These are phyloP conservation scores for Medicago arabica DNA, from an alignment of 306 rosid genomes.

Conservation along the genomic window DNA sequence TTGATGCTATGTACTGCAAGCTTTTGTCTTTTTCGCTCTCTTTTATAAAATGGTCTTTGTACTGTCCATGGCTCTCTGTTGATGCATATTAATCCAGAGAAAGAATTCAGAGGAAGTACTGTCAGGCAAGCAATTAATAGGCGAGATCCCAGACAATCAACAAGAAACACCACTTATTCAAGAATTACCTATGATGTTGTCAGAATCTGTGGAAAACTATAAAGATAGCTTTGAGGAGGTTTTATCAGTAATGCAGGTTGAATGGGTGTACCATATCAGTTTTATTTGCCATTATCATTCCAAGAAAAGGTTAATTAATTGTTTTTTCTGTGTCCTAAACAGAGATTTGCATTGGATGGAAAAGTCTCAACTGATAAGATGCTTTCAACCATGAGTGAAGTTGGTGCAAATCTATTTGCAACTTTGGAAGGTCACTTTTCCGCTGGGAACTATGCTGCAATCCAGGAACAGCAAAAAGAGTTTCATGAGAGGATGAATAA, in stretches of 20 bases:
- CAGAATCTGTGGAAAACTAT: constrained; percentile 61
- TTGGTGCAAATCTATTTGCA: constrained; percentile 63
- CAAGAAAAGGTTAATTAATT: constrained; percentile 20
- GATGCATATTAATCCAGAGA: constrained; percentile 55
- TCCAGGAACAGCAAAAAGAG: constrained; percentile 57
- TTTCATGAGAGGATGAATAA: constrained; percentile 62
- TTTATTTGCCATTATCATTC: constrained; percentile 35
- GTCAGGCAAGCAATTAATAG: constrained; percentile 51
- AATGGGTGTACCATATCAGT: constrained; percentile 28
- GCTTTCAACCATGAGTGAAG: constrained; percentile 70
- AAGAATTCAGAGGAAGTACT: constrained; percentile 62
- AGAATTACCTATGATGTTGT: constrained; percentile 59
- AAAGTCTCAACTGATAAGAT: constrained; percentile 56
- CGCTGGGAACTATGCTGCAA: constrained; percentile 44
- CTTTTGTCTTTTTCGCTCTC: constrained; percentile 14
- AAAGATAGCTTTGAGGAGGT: constrained; percentile 67
- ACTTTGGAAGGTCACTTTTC: constrained; percentile 65
- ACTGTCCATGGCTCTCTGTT: constrained; percentile 30
- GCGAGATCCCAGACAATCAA: constrained; percentile 55
- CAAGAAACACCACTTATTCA: constrained; percentile 56
- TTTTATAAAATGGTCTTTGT: constrained; percentile 9
- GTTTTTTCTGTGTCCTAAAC: constrained; percentile 41
- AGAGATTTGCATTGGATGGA: constrained; percentile 59
- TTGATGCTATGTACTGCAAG: constrained; percentile 20
- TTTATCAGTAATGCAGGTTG: constrained; percentile 73